phyloP scores from a whole-genome alignment of 1,284 basidiomycete genomes.

The Ustilago trichophora region DNA sequence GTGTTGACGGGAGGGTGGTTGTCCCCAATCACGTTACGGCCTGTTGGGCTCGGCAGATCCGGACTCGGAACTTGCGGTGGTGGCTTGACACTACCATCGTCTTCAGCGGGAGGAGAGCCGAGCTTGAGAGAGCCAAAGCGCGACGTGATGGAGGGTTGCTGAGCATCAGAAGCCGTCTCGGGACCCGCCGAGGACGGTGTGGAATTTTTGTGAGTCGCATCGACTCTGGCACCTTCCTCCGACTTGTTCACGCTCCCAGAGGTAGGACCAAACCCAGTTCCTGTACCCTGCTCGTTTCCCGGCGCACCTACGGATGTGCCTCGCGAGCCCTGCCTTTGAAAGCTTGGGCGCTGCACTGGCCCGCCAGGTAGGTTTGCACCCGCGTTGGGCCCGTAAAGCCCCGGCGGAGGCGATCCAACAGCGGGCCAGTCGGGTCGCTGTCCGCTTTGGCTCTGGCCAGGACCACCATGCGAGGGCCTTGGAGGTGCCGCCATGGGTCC shows the following conservation, averaged over 20 bases:
- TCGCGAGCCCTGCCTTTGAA: conserved; percentile 38
- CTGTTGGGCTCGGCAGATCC: conserved; percentile 43
- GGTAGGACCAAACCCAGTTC: neutral
- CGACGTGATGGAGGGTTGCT: conserved; percentile 12
- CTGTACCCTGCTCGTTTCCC: conserved; percentile 5
- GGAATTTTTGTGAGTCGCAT: conserved; percentile 13
- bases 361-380: neutral
- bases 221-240: conserved; percentile 37
- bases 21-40: conserved; percentile 51
- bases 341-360: conserved; percentile 19
- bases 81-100: conserved; percentile 10
- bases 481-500: conserved; percentile 19
- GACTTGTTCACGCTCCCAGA: conserved; percentile 8
- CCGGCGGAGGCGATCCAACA: conserved; percentile 50
- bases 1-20: conserved; percentile 58
- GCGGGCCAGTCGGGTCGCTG: conserved; percentile 48
- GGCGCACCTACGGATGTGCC: conserved; percentile 12
- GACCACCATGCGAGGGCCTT: conserved; percentile 1
- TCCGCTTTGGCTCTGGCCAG: conserved; percentile 8
- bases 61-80: conserved; percentile 32
- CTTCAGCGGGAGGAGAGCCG: conserved; percentile 36
- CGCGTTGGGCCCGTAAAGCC: conserved; percentile 12
- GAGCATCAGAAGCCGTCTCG: conserved; percentile 15
- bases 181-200: conserved; percentile 29
- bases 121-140: conserved; percentile 52